Base-by-base conservation (phyloP, 225 moss, liverwort and hornwort species). In the Lunularia cruciata region DNA sequence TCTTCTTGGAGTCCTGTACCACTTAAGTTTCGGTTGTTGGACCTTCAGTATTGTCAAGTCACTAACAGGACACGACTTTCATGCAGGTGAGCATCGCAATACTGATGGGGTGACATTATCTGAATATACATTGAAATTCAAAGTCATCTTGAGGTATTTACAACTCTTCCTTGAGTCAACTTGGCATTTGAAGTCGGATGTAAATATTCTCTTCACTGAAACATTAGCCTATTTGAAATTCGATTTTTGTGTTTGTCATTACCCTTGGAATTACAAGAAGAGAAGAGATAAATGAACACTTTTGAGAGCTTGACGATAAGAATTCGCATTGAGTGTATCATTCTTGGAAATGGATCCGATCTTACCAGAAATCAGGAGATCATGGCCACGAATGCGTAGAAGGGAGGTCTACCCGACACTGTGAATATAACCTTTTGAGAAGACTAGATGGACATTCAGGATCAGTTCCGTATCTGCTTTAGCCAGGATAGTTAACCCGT, bases 381-480 rank as follows among this genome's bases (percentile, higher is more conserved):
- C 39, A 75, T 32, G 52, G 49, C 27, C 12, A 35, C 27, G 45
- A 25, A 45, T 28, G 1, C 22, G 9, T 57, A 42, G 58, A 31
- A 47, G 37, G 38, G n/a, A 37, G 32, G 26, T 48, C 58, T 38
- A 27, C 35, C 38, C 30, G 15, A 34, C 33, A 46, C 9, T 47
- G 43, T 47, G 70, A 57, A 46, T 46, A 46, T 28, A 38, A 66
- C 37, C 6, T 46, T 3, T 47, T 25, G 64, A 38, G 27, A 55
- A 18, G 35, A 45, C 12, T 11, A 16, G 14, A 4, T 35, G 20
- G 25, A 22, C 19, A 52, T 15, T 15, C 16, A 52, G 23, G n/a
- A 8, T 25, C 8, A 15, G 19, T 14, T 25, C 52, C 52, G 23
- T 52, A 4, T n/a, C n/a, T 52, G 8, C n/a, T n/a, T n/a, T 52